Evolutionary conservation across 305 asterid genomes (phyloP).

Genomic region (Fraxinus baroniana): DNA sequence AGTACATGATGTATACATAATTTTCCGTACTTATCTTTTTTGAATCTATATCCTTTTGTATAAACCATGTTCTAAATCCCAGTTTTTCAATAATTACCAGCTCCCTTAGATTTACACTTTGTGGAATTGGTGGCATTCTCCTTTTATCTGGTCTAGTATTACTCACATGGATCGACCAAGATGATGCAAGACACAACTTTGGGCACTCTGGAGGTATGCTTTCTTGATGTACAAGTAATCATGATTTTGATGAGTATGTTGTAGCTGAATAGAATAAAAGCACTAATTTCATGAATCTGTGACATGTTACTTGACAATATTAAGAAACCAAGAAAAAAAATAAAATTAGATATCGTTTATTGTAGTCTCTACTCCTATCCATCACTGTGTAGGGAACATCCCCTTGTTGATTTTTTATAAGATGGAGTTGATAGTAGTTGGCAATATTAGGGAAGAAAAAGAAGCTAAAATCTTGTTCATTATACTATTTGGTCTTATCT

Average conservation of each 20-base stretch:
- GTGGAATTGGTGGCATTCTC: constrained; percentile 67
- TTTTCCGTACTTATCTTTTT: neutral
- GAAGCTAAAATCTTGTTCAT: neutral
- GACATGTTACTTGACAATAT: neutral
- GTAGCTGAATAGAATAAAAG: neutral
- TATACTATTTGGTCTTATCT: neutral
- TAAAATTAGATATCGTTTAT: neutral
- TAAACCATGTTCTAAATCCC: constrained; percentile 6
- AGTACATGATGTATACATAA: neutral
- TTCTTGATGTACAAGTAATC: neutral
- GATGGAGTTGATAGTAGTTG: neutral
- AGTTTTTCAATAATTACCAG: constrained; percentile 39
- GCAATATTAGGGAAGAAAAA: neutral
- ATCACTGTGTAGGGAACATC: neutral
- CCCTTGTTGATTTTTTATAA: neutral
- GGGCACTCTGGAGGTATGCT: constrained; percentile 84
- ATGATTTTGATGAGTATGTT: neutral
- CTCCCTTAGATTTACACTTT: constrained; percentile 52
- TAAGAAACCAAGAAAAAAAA: neutral
- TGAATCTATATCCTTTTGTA: neutral
- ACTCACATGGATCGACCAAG: constrained; percentile 77
- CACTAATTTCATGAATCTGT: neutral
- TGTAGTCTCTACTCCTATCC: neutral
- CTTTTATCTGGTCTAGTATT: constrained; percentile 56
- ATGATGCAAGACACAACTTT: constrained; percentile 82